Evolutionary conservation across 169 alveolate species (phyloP).

Genomic region (Neospora caninum): DNA sequence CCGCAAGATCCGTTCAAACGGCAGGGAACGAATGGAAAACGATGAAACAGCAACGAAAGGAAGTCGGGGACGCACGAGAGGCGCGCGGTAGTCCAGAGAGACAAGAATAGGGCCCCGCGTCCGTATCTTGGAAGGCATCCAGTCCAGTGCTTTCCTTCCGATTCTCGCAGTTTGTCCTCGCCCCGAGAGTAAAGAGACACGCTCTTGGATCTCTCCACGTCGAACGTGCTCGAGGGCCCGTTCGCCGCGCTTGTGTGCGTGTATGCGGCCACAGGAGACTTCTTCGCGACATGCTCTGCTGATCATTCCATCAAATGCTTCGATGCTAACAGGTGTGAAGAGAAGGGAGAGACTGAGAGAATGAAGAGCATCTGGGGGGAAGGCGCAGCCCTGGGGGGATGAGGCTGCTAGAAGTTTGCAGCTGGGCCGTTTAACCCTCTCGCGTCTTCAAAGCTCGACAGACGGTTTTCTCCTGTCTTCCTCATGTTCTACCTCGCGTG

Average conservation of each 20-base stretch:
- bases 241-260: too few species aligned
- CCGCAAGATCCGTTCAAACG: not conserved
- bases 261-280: conserved; percentile 41
- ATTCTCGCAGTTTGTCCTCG: too few species aligned
- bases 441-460: too few species aligned
- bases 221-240: too few species aligned
- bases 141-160: too few species aligned
- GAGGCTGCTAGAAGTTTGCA: not conserved
- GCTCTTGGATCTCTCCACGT: too few species aligned
- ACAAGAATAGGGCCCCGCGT: not conserved
- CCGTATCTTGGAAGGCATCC: too few species aligned
- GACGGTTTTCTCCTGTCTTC: not conserved
- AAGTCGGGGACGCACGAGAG: not conserved
- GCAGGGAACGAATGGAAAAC: not conserved
- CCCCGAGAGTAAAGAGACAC: too few species aligned
- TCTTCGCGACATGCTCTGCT: conserved; percentile 81
- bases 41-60: not conserved
- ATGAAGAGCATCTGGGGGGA: not conserved
- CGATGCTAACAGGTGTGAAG: conserved; percentile 81
- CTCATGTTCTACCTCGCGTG: not conserved
- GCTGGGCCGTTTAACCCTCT: not conserved
- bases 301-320: conserved; percentile 90
- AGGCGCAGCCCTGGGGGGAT: not conserved
- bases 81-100: not conserved
- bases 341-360: not conserved